phyloP scores from a whole-genome alignment of 768 basidiomycete species.

The Lepiota venenata region DNA sequence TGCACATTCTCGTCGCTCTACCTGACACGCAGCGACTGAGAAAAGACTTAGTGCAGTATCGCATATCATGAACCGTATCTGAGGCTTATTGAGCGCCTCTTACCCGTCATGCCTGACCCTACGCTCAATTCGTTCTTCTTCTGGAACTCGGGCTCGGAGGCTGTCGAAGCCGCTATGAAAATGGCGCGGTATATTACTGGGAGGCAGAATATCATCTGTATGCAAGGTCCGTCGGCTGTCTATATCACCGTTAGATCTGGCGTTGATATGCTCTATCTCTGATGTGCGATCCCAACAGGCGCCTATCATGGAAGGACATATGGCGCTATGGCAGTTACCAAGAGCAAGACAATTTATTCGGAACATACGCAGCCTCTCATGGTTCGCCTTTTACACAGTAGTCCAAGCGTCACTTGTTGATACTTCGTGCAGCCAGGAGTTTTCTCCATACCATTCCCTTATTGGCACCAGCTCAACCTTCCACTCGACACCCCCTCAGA shows the following conservation, averaged over 20 bases:
- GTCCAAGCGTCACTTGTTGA: neutral
- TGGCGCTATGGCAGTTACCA: constrained; percentile 92
- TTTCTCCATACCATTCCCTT: constrained; percentile 81
- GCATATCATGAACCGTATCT: constrained; percentile 86
- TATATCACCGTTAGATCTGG: neutral
- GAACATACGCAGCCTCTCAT: constrained; percentile 78
- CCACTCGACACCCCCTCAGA: constrained; percentile 50
- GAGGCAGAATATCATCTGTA: constrained; percentile 82
- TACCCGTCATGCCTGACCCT: constrained; percentile 87
- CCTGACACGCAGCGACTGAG: neutral
- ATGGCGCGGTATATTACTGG: constrained; percentile 78
- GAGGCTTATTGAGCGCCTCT: constrained; percentile 76
- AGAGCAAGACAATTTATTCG: constrained; percentile 89
- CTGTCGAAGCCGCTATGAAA: constrained; percentile 87
- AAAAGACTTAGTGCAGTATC: constrained; percentile 71
- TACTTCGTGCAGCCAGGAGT: constrained; percentile 65
- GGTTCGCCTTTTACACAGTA: constrained; percentile 41
- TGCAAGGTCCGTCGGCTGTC: constrained; percentile 60
- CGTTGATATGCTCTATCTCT: no score
- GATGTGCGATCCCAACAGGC: neutral
- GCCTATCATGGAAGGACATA: constrained; percentile 92
- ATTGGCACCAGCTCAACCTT: constrained; percentile 83
- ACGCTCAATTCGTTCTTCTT: constrained; percentile 96
- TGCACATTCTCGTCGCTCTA: constrained; percentile 24
- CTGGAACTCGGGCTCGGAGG: constrained; percentile 96